Base-by-base conservation (phyloP, 805 yeast species). In the Myxozyma lipomycoides region DNA sequence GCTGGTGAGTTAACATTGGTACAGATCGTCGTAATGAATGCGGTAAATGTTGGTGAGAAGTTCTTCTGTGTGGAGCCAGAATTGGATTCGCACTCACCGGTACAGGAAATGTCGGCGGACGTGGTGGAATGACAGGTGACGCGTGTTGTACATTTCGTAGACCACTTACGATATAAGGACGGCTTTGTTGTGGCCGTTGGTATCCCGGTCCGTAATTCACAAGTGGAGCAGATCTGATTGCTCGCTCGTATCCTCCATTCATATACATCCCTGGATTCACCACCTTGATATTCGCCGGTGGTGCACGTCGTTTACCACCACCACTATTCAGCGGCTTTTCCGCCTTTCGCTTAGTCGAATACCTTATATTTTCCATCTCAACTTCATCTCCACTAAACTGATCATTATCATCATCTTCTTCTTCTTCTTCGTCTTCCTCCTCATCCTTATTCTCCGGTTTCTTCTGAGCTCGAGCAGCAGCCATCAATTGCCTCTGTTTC, bases 401-500 rank as follows among this genome's bases (percentile, higher is more conserved):
- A 9, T 18, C 35, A 7, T 15, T 23, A 6, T 40, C 44, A 12
- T 41, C 44, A 30, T 25, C 35, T 4, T 19, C 35, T 10, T 23
- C 35, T 17, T 41, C 44, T 1, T 23, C 35, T n/a, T 24, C 45
- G 2, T n/a, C 36, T 6, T 17, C 35, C 10, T 9, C 22, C 10
- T 25, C 35, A 7, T 35, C 38, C 6, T 41, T 22, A 21, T 41
- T 21, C 26, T 28, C 18, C 28, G 12, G 18, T 15, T 15, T 30
- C 19, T 22, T 40, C n/a, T 26, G 28, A 10, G 43, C 22, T 26
- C 43, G 43, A 18, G 3, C 15, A 28, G 49, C 49, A 19, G 65
- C 63, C 36, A 62, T 61, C 39, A 62, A 46, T 38, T 45, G 52
- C 36, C 62, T 55, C 52, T 59, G 64, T 46, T 57, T 55, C 37